phyloP scores from a whole-genome alignment of 768 basidiomycete genomes.

The Lactarius pseudohatsudake region DNA sequence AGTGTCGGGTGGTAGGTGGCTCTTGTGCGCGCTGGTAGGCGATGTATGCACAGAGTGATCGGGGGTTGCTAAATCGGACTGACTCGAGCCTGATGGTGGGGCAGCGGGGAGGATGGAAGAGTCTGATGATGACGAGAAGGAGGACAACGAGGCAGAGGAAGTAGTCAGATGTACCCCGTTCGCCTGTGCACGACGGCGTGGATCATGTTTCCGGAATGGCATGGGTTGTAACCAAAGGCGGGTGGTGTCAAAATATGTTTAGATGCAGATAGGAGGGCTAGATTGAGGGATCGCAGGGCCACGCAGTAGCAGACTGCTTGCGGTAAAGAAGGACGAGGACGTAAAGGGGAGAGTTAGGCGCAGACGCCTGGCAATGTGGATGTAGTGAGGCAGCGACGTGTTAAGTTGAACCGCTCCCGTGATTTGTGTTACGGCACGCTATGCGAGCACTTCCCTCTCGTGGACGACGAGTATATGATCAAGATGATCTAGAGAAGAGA shows the following conservation, averaged over 20 bases:
- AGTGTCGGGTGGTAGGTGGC: conserved; percentile 32
- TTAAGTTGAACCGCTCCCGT: conserved; percentile 12
- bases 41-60: conserved; percentile 44
- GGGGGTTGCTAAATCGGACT: conserved; percentile 43
- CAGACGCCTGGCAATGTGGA: conserved; percentile 26
- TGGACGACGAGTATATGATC: background rate
- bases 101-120: conserved; percentile 43
- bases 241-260: conserved; percentile 1
- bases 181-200: conserved; percentile 19
- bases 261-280: conserved; percentile 27
- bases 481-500: background rate
- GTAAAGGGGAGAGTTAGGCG: conserved; percentile 23
- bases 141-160: conserved; percentile 43
- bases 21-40: conserved; percentile 30
- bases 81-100: conserved; percentile 38
- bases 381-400: conserved; percentile 27
- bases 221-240: conserved; percentile 12
- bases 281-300: conserved; percentile 25
- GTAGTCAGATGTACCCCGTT: conserved; percentile 38
- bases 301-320: conserved; percentile 24
- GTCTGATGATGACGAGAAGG: conserved; percentile 46
- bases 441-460: background rate
- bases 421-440: background rate
- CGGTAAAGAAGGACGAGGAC: conserved; percentile 21
- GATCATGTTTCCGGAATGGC: conserved; percentile 29